Conservation (phyloP, 2,329 filamentous ascomycete species). For the Ascosphaera aggregata region DNA sequence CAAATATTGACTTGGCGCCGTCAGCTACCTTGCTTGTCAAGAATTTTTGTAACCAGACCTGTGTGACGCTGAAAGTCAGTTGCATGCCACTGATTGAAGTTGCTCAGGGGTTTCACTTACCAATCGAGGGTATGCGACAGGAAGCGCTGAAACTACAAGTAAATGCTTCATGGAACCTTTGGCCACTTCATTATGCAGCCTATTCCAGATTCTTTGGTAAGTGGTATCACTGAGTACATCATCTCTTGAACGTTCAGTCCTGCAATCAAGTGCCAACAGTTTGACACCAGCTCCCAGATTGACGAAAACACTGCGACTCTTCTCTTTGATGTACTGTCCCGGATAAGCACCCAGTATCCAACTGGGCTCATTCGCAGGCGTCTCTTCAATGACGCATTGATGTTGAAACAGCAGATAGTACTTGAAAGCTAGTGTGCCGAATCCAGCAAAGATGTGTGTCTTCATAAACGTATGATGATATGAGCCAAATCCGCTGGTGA, state of each 20-base stretch:
- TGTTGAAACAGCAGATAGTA: slow-evolving; percentile 99
- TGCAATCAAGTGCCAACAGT: slow-evolving; percentile 70
- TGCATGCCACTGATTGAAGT: too few species aligned
- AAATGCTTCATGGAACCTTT: slow-evolving; percentile 76
- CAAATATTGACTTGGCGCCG: slow-evolving; percentile 67
- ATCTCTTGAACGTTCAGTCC: slow-evolving; percentile 69
- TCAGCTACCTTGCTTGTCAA: slow-evolving; percentile 71
- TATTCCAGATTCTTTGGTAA: slow-evolving; percentile 68
- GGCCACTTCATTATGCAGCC: slow-evolving; percentile 58
- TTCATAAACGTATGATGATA: slow-evolving; percentile 85
- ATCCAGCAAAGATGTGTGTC: slow-evolving; percentile 66
- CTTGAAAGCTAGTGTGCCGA: slow-evolving; percentile 86
- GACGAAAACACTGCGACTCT: slow-evolving; percentile 69
- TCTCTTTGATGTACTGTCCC: slow-evolving; percentile 76
- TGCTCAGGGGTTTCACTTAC: slow-evolving; percentile 30
- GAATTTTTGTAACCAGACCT: slow-evolving; percentile 42
- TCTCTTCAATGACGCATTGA: slow-evolving; percentile 64
- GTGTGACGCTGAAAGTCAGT: slow-evolving; percentile 19
- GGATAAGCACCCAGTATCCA: slow-evolving; percentile 63
- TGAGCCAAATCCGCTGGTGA: slow-evolving; percentile 78
- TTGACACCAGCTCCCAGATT: slow-evolving; percentile 55
- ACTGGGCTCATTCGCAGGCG: slow-evolving; percentile 62
- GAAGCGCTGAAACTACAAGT: slow-evolving; percentile 66
- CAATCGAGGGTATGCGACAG: slow-evolving; percentile 56
- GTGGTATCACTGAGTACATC: slow-evolving; percentile 61